Base-by-base conservation (phyloP, 352 stramenopile species). In the Pythium vanterpoolii region DNA sequence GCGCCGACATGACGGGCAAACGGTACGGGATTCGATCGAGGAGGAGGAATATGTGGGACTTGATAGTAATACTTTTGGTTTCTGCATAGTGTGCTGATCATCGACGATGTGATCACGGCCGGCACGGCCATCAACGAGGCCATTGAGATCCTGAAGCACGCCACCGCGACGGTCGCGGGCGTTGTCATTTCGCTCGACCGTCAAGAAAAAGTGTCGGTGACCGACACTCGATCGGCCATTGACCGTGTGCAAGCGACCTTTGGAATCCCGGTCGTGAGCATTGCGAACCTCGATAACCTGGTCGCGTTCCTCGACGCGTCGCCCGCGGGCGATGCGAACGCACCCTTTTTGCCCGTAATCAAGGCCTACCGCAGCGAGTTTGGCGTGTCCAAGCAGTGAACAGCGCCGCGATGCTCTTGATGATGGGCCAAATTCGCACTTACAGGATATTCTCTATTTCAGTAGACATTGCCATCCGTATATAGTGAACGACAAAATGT, bases 51-150 rank as follows among this genome's bases (percentile, higher is more conserved):
- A 1, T 42, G 34, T 42, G 31, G n/a, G 6, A 11, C 33, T 40
- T 43, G 21, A 39, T 23, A 34, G 5, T 56, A 1, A 44, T 45
- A 3, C 33, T 34, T 23, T 4, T 40, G 40, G 9, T 42, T 44
- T 50, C 33, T 28, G 21, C 31, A 16, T 56, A 94, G 84, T 34
- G 96, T 99, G 21, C 73, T 99, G 33, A 95, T 99, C 59, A 91
- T 99, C 48, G 98, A 99, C 74, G 98, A 99, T 81, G 98, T 99
- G 19, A 99, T 99, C 65, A 99, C 97, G 7, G 97, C 96, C 13
- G 98, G 98, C 33, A 99, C 97, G 54, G 97, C 98, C 18, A 99
- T 99, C 62, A 86, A 94, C 30, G 96, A 99, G 68, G 96, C 93
- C 11, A 93, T 97, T 49, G 70, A 72, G 24, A 93, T 99, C 52